Base-by-base conservation (phyloP, 2,329 filamentous ascomycete genomes). In the Ascochyta fabae region DNA sequence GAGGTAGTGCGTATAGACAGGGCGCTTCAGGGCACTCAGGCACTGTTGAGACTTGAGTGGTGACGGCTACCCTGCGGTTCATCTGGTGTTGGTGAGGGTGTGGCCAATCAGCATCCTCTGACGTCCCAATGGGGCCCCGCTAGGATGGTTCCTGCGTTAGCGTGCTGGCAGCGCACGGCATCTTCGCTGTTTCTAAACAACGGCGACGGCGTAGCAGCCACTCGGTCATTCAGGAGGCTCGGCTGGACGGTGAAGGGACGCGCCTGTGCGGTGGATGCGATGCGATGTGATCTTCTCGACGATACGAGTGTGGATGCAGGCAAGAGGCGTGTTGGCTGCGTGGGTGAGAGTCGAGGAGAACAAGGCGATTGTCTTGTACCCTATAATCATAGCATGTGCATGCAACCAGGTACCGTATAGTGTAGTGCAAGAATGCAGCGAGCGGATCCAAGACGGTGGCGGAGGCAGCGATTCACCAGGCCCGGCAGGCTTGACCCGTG, bases 391-490 rank as follows among this genome's bases (percentile, higher is more conserved):
- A 12, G 4, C 38, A 34, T 10, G 34, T 50, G 19, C 8, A 41
- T 19, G 24, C 41, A 24, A 19, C 19, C 19, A 19, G 16, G 16
- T 6, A 33, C 13, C 6, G 38, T 45, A 23, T 43, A 35, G 56
- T 56, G 56, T 55, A 53, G 52, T 51, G 49, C 57, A 62, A 60
- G 59, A 47, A 56, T 49, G 40, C 43, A 42, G 27, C 56, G 42
- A 53, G 47, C 33, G 60, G 46, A 53, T 66, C 65, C 67, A 69
- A 69, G 66, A 62, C 58, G 35, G 66, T 68, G 67, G 68, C 64
- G 61, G 59, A 59, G 42, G 42, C 42, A 51, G 41, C 53, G 47
- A 47, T 50, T 56, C 53, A 43, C 47, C 4, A 43, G 29, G 10
- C 29, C 29, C 63, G 59, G 56, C 58, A 57, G 45, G 53, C 59